A percentile compares a stretch with the other conserved stretches of the same genome.
These are phyloP conservation scores for Aspergillus oerlinghausenensis DNA, from an alignment of 2,329 filamentous ascomycete species.

Conservation along the genomic window DNA sequence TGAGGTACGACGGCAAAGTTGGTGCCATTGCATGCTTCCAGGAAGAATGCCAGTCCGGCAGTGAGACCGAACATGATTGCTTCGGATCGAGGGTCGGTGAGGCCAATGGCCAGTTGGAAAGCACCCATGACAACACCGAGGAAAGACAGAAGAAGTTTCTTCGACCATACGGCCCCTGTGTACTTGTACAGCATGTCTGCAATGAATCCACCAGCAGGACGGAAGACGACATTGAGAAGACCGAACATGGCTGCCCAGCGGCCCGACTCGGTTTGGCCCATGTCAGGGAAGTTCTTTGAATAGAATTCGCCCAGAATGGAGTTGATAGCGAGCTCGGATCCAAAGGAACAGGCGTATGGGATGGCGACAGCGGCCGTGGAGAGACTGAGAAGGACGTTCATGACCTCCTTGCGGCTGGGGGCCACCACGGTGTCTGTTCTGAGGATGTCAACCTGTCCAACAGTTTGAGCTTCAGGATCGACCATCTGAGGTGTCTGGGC, in stretches of 20 bases:
- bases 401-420: conserved; percentile 57
- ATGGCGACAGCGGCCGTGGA: conserved; percentile 51
- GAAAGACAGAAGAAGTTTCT: conserved; percentile 59
- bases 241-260: conserved; percentile 55
- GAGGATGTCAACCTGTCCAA: conserved; percentile 46
- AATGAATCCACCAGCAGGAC: conserved; percentile 48
- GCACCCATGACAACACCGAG: conserved; percentile 54
- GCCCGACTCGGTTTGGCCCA: conserved; percentile 52
- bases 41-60: conserved; percentile 72
- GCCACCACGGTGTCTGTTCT: conserved; percentile 58
- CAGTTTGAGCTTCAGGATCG: conserved; percentile 41
- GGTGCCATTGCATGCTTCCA: conserved; percentile 79
- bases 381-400: conserved; percentile 59
- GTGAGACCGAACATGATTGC: conserved; percentile 71
- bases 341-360: conserved; percentile 59
- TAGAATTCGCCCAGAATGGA: conserved; percentile 58
- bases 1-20: conserved; percentile 86
- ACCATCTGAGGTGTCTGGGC: conserved; percentile 20
- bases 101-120: conserved; percentile 60
- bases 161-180: conserved; percentile 54
- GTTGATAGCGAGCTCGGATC: conserved; percentile 58
- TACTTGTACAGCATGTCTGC: conserved; percentile 53
- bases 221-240: conserved; percentile 47
- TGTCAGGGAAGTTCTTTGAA: conserved; percentile 49
- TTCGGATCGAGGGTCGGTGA: conserved; percentile 58